Conservation (phyloP, 768 basidiomycete genomes). For the Tubosaeta sp. region DNA sequence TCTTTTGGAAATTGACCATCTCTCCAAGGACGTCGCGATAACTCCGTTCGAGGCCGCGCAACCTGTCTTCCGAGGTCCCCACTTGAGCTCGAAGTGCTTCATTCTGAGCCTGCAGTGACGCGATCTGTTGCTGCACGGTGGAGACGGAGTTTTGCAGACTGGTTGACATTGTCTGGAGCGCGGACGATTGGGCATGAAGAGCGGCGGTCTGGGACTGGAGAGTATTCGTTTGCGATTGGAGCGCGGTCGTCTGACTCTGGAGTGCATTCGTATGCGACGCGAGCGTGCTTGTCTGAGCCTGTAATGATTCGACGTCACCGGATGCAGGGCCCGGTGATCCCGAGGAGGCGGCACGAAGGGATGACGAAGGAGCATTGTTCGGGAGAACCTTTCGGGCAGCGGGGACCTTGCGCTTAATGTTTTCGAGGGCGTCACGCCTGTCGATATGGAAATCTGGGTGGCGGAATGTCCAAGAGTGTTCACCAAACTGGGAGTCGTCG, state of each 20-base stretch:
- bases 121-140: slow-evolving; percentile 27
- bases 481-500: slow-evolving; percentile 71
- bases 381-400: slow-evolving; percentile 29
- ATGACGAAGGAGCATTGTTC: slow-evolving; percentile 25
- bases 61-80: slow-evolving; percentile 43
- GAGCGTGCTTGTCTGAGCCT: slow-evolving; percentile 26
- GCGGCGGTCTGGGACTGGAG: slow-evolving; percentile 29
- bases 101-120: slow-evolving; percentile 25
- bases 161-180: slow-evolving; percentile 30
- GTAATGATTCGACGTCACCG: slow-evolving; percentile 25
- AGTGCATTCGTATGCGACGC: slow-evolving; percentile 28
- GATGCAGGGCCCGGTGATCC: slow-evolving; percentile 25
- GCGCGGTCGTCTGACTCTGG: slow-evolving; percentile 26
- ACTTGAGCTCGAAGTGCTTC: slow-evolving; percentile 30
- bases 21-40: slow-evolving; percentile 68
- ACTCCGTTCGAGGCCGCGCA: slow-evolving; percentile 55
- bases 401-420: slow-evolving; percentile 60
- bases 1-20: slow-evolving; percentile 68
- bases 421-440: slow-evolving; percentile 53
- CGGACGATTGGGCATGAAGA: slow-evolving; percentile 33
- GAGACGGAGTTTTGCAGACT: slow-evolving; percentile 25
- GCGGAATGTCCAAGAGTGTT: slow-evolving; percentile 53
- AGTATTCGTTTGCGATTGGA: slow-evolving; percentile 27
- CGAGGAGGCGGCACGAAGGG: slow-evolving; percentile 23
- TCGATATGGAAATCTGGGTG: slow-evolving; percentile 52